phyloP scores from a whole-genome alignment of 805 yeast species.

The Cyberlindnera xishuangbannaensis region DNA sequence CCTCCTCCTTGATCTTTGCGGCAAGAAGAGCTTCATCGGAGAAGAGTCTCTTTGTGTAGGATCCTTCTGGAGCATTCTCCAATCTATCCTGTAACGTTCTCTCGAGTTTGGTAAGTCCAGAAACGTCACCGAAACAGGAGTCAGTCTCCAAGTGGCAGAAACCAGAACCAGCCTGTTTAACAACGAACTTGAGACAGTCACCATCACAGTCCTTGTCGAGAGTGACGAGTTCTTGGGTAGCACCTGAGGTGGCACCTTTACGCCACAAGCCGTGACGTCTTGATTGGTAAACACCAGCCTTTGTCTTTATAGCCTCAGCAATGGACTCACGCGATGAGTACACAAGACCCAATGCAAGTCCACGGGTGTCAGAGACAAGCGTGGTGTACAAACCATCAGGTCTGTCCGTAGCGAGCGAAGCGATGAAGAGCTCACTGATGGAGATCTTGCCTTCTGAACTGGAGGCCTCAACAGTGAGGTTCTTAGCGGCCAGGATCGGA shows the following conservation, averaged over 20 bases:
- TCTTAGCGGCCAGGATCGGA: slow-evolving; percentile 19
- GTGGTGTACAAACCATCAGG: slow-evolving; percentile 83
- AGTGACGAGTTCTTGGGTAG: slow-evolving; percentile 69
- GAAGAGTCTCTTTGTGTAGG: slow-evolving; percentile 89
- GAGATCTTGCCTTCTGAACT: slow-evolving; percentile 27
- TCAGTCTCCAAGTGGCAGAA: slow-evolving; percentile 84
- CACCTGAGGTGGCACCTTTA: slow-evolving; percentile 96
- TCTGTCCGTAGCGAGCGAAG: slow-evolving; percentile 71
- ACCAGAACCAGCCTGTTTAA: slow-evolving; percentile 79
- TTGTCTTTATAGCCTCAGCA: slow-evolving; percentile 70
- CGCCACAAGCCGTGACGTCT: slow-evolving; percentile 92
- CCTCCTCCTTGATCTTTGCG: slow-evolving; percentile 93
- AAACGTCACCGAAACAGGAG: slow-evolving; percentile 73
- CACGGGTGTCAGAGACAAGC: slow-evolving; percentile 62
- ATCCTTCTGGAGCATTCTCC: slow-evolving; percentile 75
- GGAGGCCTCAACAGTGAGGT: slow-evolving; percentile 20
- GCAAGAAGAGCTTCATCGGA: slow-evolving; percentile 66
- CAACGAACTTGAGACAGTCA: slow-evolving; percentile 84
- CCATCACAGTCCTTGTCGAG: slow-evolving; percentile 85
- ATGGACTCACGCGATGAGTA: slow-evolving; percentile 84
- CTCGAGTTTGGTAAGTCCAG: slow-evolving; percentile 68
- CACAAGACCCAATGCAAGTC: slow-evolving; percentile 81
- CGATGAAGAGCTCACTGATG: slow-evolving; percentile 40
- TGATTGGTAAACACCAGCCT: slow-evolving; percentile 90
- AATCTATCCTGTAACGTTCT: slow-evolving; percentile 57